Evolutionary conservation across 208 protist species (phyloP).

Genomic region (Tritrichomonas musculus): DNA sequence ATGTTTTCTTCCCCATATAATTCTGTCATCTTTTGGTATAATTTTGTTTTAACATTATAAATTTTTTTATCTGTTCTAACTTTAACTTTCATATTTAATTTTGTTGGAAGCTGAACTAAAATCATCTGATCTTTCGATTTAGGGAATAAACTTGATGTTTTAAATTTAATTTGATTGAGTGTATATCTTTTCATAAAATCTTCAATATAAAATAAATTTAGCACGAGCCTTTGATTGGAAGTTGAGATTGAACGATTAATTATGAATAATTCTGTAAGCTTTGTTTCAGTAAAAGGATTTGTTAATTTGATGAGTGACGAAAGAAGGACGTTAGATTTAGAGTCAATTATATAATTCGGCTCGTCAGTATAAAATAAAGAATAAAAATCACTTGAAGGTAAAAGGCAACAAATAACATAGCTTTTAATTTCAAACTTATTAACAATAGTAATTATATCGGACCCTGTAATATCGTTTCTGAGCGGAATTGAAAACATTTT

Average conservation of each 20-base stretch:
- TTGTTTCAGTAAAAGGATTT: neutral
- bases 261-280: neutral
- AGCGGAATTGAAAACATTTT: neutral
- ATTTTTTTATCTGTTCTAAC: neutral
- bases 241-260: neutral
- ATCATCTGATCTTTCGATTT: neutral
- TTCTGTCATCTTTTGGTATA: neutral
- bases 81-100: neutral
- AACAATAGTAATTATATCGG: neutral
- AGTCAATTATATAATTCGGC: too few species aligned
- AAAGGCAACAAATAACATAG: neutral
- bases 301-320: neutral
- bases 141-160: too few species aligned
- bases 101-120: neutral
- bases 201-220: neutral
- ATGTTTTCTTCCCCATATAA: neutral
- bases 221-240: neutral
- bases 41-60: neutral
- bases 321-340: neutral
- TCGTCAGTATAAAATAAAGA: too few species aligned
- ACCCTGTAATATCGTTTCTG: neutral
- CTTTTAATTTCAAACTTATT: neutral
- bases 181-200: neutral
- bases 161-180: neutral
- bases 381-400: too few species aligned